Percentiles rank a stretch among this genome's conserved stretches.
Evolutionary conservation across 2,329 filamentous ascomycete species (phyloP).

Genomic region (Ophiostoma australiae): DNA sequence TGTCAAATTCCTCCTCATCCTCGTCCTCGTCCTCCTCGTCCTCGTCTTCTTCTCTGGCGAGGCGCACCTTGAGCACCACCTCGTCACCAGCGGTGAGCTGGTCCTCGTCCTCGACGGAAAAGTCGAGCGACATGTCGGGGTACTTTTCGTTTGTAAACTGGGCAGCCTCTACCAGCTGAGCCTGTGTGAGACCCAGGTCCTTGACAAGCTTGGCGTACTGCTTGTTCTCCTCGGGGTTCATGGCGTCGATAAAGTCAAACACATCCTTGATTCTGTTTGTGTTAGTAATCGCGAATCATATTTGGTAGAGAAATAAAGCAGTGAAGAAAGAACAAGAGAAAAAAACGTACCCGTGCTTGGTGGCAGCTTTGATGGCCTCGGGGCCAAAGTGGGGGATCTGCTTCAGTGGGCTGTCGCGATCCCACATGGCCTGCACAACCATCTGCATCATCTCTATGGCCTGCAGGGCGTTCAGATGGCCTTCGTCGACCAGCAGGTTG

Average conservation of each 20-base stretch:
- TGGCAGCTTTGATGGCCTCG: conserved; percentile 76
- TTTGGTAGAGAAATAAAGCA: background rate
- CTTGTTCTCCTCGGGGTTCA: conserved; percentile 90
- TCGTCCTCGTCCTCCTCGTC: conserved; percentile 42
- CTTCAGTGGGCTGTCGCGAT: conserved; percentile 91
- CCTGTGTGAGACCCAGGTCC: conserved; percentile 70
- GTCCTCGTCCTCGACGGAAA: conserved; percentile 76
- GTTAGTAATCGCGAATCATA: conserved; percentile 35
- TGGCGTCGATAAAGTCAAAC: conserved; percentile 97
- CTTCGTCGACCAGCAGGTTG: conserved; percentile 91
- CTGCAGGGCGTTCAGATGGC: conserved; percentile 93
- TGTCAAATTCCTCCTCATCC: conserved; percentile 57
- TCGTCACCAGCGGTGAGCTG: conserved; percentile 75
- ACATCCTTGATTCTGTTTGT: conserved; percentile 73
- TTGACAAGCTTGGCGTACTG: conserved; percentile 74
- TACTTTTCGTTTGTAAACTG: conserved; percentile 95
- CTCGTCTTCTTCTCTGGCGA: conserved; percentile 76
- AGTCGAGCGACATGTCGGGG: conserved; percentile 87
- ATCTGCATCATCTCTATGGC: conserved; percentile 99
- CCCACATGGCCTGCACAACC: conserved; percentile 99
- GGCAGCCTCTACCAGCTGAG: conserved; percentile 81
- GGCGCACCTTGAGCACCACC: conserved; percentile 74
- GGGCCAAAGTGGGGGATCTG: conserved; percentile 93
- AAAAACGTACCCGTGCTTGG: conserved; percentile 63
- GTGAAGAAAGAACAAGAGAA: background rate